These are phyloP conservation scores for Phytopythium ostracodes DNA, from an alignment of 352 stramenopile species.

Conservation along the genomic window DNA sequence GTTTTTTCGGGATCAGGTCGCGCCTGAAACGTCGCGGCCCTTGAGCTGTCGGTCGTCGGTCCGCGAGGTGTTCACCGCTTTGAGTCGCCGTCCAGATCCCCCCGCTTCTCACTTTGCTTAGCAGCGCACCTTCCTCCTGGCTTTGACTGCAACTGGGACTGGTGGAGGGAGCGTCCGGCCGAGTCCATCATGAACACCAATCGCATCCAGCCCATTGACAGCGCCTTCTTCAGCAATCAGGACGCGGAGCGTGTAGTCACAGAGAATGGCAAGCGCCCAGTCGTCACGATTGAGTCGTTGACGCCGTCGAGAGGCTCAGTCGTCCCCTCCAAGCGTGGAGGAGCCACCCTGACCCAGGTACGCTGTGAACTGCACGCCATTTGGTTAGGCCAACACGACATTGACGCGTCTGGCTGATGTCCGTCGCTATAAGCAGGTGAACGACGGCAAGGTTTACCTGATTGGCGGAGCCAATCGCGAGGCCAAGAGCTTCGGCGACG, in stretches of 20 bases:
- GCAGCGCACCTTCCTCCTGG: background rate
- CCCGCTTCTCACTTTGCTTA: background rate
- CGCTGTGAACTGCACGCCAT: background rate
- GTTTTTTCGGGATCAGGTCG: background rate
- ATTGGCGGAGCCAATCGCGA: conserved; percentile 60
- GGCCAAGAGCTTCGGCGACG: conserved; percentile 46
- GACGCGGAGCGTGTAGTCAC: background rate
- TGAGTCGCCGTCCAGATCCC: background rate
- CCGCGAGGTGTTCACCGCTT: background rate
- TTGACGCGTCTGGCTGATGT: too few species aligned
- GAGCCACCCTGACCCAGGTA: conserved; percentile 54
- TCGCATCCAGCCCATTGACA: conserved; percentile 4
- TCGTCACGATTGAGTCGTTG: conserved; percentile 1
- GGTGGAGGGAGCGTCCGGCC: background rate
- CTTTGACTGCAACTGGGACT: background rate
- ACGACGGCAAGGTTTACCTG: conserved; percentile 37
- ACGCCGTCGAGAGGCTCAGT: conserved; percentile 6
- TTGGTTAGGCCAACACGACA: background rate
- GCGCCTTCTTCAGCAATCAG: conserved; percentile 2
- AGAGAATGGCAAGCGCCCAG: background rate
- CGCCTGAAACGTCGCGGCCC: background rate
- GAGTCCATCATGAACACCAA: background rate
- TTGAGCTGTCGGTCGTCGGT: background rate
- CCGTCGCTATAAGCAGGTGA: background rate
- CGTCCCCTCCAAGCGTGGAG: conserved; percentile 28